These are phyloP conservation scores for Pleurotus tuber-regium DNA, from an alignment of 768 basidiomycete genomes.

Conservation along the genomic window DNA sequence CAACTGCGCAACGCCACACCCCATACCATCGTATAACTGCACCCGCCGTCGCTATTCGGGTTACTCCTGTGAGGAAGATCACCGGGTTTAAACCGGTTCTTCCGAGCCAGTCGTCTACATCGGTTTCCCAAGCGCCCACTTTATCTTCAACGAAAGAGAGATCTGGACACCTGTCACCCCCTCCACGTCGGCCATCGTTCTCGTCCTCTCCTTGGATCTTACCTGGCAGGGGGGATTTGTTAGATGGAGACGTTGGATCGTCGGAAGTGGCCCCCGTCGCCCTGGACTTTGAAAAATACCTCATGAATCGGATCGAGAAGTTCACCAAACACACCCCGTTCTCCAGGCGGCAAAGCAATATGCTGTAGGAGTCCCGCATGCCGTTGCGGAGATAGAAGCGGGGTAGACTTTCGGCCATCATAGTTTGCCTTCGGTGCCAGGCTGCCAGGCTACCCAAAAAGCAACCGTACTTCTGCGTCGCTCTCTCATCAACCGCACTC, in stretches of 20 bases:
- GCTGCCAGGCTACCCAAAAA: neutral
- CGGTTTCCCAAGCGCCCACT: conserved; percentile 5
- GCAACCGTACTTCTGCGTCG: neutral
- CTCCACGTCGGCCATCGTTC: conserved; percentile 32
- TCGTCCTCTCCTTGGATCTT: conserved; percentile 36
- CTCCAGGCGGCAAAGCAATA: conserved; percentile 12
- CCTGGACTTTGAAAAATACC: conserved; percentile 38
- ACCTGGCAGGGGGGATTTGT: conserved; percentile 28
- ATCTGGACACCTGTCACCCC: conserved; percentile 26
- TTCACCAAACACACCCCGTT: conserved; percentile 22
- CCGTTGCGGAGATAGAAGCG: conserved; percentile 1
- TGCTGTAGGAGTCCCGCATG: neutral
- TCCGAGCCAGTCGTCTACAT: conserved; percentile 12
- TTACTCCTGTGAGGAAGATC: conserved; percentile 18
- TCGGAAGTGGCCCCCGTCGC: conserved; percentile 28
- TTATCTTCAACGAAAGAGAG: conserved; percentile 11
- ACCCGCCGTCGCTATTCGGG: conserved; percentile 16
- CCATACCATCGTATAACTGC: neutral
- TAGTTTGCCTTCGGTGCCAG: neutral
- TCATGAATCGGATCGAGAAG: conserved; percentile 39
- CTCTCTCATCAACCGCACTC: conserved; percentile 5
- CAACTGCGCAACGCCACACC: neutral
- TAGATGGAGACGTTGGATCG: conserved; percentile 30
- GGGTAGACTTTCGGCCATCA: conserved; percentile 6
- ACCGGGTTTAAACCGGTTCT: conserved; percentile 18